These are phyloP conservation scores for Ambrosiella beaveri DNA, from an alignment of 2,329 filamentous ascomycete species.

Conservation along the genomic window DNA sequence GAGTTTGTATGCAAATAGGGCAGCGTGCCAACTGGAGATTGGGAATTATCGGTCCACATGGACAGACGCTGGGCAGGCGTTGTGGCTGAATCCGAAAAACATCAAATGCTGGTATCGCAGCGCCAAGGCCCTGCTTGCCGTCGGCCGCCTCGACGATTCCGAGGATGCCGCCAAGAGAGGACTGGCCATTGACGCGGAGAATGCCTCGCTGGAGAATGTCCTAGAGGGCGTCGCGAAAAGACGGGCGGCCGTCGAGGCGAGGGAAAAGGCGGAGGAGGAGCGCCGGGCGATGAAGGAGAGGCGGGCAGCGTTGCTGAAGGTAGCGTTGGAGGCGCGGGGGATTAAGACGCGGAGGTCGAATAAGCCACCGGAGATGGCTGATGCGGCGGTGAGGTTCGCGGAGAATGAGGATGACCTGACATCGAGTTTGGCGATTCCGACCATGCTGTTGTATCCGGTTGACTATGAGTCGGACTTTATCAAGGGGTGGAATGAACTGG, in stretches of 20 bases:
- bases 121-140: conserved; percentile 55
- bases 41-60: conserved; percentile 78
- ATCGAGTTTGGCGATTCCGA: conserved; percentile 58
- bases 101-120: conserved; percentile 86
- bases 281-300: conserved; percentile 35
- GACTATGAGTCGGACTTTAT: conserved; percentile 76
- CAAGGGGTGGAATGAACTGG: conserved; percentile 66
- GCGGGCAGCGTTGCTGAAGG: conserved; percentile 43
- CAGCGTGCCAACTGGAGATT: conserved; percentile 74
- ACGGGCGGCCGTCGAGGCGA: conserved; percentile 35
- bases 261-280: conserved; percentile 38
- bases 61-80: conserved; percentile 62
- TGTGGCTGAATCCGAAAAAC: conserved; percentile 64
- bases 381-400: conserved; percentile 52
- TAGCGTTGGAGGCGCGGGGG: conserved; percentile 50
- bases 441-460: conserved; percentile 70
- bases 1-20: conserved; percentile 68
- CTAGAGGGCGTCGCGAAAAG: conserved; percentile 45
- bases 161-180: conserved; percentile 62
- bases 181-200: conserved; percentile 51
- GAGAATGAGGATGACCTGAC: conserved; percentile 48
- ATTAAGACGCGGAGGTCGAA: conserved; percentile 51
- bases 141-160: conserved; percentile 66
- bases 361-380: conserved; percentile 72
- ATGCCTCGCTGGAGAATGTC: conserved; percentile 47